A percentile compares a stretch with the other conserved stretches of the same genome.
phyloP scores from a whole-genome alignment of 2,329 filamentous ascomycete genomes.

The Diaporthe aspalathi region DNA sequence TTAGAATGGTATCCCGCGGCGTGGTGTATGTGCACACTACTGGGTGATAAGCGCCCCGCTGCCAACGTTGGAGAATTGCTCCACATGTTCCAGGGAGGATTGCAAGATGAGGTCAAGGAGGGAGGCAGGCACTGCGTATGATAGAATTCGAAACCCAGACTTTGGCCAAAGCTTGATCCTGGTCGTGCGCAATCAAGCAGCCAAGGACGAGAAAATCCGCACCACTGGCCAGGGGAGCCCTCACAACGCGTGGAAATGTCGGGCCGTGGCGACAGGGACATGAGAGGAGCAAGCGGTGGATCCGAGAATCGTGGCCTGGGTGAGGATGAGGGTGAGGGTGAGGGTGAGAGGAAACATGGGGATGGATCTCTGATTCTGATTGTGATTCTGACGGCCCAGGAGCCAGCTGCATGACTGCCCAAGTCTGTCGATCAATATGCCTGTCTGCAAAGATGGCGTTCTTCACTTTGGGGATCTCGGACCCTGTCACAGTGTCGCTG shows the following conservation, averaged over 20 bases:
- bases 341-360: background rate
- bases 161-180: slow-evolving; percentile 29
- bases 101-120: slow-evolving; percentile 20
- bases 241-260: slow-evolving; percentile 10
- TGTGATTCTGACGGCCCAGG: slow-evolving; percentile 4
- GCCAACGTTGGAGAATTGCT: slow-evolving; percentile 32
- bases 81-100: slow-evolving; percentile 34
- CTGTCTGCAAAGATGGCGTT: background rate
- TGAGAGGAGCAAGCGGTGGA: slow-evolving; percentile 25
- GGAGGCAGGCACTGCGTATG: background rate
- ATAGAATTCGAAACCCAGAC: slow-evolving; percentile 29
- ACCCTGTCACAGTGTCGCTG: background rate
- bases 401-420: slow-evolving; percentile 19
- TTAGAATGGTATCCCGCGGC: slow-evolving; percentile 12
- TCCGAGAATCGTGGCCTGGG: background rate
- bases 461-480: background rate
- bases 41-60: slow-evolving; percentile 28
- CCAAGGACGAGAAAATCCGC: slow-evolving; percentile 24
- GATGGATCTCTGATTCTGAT: background rate
- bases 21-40: slow-evolving; percentile 1
- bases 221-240: slow-evolving; percentile 14
- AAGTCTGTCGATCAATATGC: slow-evolving; percentile 3
- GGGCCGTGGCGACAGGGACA: slow-evolving; percentile 17
- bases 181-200: slow-evolving; percentile 23
- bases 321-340: background rate